These are phyloP conservation scores for Ganoderma multipileum DNA, from an alignment of 1,284 basidiomycete genomes.

Conservation along the genomic window DNA sequence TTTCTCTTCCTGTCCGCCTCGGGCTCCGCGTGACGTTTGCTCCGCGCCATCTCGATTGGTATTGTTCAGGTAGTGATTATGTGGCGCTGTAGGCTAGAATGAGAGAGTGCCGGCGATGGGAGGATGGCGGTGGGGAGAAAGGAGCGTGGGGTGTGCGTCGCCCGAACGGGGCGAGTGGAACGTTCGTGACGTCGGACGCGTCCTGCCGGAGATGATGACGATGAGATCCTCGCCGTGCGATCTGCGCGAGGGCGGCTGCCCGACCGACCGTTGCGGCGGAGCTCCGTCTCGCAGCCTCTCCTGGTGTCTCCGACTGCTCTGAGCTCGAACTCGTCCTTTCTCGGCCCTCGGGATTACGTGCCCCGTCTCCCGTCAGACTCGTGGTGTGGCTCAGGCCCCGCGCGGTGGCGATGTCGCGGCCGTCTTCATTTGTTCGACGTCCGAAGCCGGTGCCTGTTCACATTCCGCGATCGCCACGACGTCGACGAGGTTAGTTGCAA, in stretches of 20 bases:
- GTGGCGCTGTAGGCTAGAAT: neutral
- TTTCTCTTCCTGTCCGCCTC: slow-evolving; percentile 40
- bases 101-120: neutral
- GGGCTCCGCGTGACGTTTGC: slow-evolving; percentile 42
- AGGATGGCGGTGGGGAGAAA: neutral
- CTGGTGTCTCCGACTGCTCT: slow-evolving; percentile 3
- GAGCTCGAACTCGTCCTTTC: slow-evolving; percentile 3
- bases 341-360: neutral
- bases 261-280: slow-evolving; percentile 1
- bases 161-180: neutral
- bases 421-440: neutral
- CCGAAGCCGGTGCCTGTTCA: neutral
- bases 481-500: neutral
- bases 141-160: slow-evolving; percentile 12
- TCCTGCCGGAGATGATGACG: slow-evolving; percentile 19
- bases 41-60: slow-evolving; percentile 39
- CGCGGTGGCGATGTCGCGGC: slow-evolving; percentile 1
- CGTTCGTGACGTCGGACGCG: slow-evolving; percentile 6
- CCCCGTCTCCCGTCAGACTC: neutral
- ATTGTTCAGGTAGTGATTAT: neutral
- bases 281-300: neutral
- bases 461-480: neutral
- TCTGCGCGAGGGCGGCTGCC: slow-evolving; percentile 8
- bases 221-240: slow-evolving; percentile 9
- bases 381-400: neutral